Evolutionary conservation across 495 filamentous ascomycete genomes (phyloP), one percentile per base, ranked within the genome.

Genomic region (Penicillium soppii): DNA sequence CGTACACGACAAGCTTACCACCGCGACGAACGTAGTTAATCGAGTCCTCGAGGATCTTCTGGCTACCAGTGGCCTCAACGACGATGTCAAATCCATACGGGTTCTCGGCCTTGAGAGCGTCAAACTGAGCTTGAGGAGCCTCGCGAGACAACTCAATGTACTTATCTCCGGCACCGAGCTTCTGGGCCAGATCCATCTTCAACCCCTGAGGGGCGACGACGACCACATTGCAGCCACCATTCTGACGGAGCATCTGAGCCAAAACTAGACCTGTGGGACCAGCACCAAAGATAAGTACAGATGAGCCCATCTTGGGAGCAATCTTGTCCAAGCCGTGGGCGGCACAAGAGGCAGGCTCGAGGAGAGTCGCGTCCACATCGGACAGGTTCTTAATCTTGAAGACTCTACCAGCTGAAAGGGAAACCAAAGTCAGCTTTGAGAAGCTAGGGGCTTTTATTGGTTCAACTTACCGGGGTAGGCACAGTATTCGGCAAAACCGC

Each of bases 71-170:
- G 7, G 86, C 86, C 53, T 73, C 72, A 17, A 82, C 69, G 39
- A 85, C 83, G 47, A 89, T 86, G 51, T 88, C 84, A 57, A 88
- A 89, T 4, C 85, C 86, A 57, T 88, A 84, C 5, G 85, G 84
- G 66, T 88, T 81, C 29, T 84, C 80, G 15, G 65, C 70, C 73
- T 85, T 83, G 50, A 87, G 69, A 62, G 84, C 67, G 30, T 78
- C 71, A 62, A 82, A 85, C 62, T 85, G 82, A 0, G 71, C 73
- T 40, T 71, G 62, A 0, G 82, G 71, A 63, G 82, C 73, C 37
- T 65, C 57, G 42, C 85, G 76, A 9, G 80, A 82, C 27, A 88
- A 78, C 55, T 80, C 75, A 36, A 87, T 58, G 59, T 86, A 88
- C 47, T 76, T 73, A 58, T 88, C 85, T 55, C 77, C 85, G 41